These are phyloP conservation scores for Ordospora colligata DNA, from an alignment of 371 early-diverging fungal species.

Conservation along the genomic window DNA sequence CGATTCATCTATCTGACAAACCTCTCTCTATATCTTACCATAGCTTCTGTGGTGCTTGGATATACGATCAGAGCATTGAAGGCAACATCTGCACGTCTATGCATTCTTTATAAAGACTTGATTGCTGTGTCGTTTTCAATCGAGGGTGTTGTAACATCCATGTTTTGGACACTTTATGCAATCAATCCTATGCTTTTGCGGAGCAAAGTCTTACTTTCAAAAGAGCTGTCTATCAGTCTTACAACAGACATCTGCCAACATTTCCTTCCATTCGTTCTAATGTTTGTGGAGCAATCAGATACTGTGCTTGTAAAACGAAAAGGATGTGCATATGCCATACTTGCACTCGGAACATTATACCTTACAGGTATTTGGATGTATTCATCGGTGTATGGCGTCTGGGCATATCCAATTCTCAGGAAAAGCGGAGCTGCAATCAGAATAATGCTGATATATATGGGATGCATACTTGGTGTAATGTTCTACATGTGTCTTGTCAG, in stretches of 20 bases:
- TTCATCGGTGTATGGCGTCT: background rate
- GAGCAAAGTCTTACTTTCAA: background rate
- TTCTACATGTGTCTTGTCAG: background rate
- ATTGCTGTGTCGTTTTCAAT: conserved; percentile 6
- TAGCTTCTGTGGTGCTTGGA: conserved; percentile 8
- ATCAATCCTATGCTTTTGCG: conserved; percentile 8
- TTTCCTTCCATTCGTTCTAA: conserved; percentile 9
- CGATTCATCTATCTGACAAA: conserved; percentile 21
- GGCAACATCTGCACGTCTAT: background rate
- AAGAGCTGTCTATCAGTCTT: background rate
- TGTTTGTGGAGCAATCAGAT: background rate
- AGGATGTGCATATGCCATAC: background rate
- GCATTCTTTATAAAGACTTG: background rate
- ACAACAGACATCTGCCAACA: conserved; percentile 16
- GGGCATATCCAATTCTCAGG: background rate
- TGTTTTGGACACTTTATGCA: conserved; percentile 14
- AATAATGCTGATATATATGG: background rate
- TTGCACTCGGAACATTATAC: background rate
- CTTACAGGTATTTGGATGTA: background rate
- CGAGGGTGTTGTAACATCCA: conserved; percentile 2
- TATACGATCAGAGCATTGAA: background rate
- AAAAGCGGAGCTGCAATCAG: background rate
- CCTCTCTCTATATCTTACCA: conserved; percentile 10
- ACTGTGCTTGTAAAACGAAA: background rate
- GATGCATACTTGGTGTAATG: background rate